phyloP scores from a whole-genome alignment of 495 filamentous ascomycete species.

The Aspergillus homomorphus region DNA sequence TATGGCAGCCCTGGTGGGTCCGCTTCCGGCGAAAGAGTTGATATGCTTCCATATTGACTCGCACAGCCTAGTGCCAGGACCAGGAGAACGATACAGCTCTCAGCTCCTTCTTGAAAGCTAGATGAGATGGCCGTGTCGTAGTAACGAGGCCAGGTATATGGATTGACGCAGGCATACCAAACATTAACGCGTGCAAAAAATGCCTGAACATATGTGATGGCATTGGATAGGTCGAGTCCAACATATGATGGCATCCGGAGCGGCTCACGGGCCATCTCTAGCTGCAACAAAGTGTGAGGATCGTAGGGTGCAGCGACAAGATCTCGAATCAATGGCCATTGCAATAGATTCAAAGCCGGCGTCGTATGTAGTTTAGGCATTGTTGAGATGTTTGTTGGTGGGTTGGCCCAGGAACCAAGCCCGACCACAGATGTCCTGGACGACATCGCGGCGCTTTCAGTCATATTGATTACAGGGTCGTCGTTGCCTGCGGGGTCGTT shows the following conservation, averaged over 20 bases:
- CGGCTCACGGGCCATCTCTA: slow-evolving; percentile 78
- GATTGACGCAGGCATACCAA: slow-evolving; percentile 84
- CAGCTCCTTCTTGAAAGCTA: slow-evolving; percentile 70
- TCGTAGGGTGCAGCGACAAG: slow-evolving; percentile 73
- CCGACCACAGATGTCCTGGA: slow-evolving; percentile 63
- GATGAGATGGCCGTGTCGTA: slow-evolving; percentile 68
- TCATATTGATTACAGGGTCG: slow-evolving; percentile 49
- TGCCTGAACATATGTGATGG: slow-evolving; percentile 67
- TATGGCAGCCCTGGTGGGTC: slow-evolving; percentile 76
- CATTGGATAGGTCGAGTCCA: slow-evolving; percentile 70
- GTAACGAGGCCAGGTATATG: slow-evolving; percentile 74
- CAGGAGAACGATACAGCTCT: slow-evolving; percentile 78
- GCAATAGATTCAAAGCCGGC: slow-evolving; percentile 70
- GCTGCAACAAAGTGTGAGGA: slow-evolving; percentile 71
- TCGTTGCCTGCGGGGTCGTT: slow-evolving; percentile 67
- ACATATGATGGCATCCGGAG: slow-evolving; percentile 55
- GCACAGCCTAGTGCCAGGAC: slow-evolving; percentile 76
- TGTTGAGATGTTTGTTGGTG: slow-evolving; percentile 69
- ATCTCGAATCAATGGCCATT: slow-evolving; percentile 77
- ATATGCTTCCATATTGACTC: slow-evolving; percentile 68
- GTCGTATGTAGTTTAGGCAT: slow-evolving; percentile 84
- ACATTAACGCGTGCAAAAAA: slow-evolving; percentile 79
- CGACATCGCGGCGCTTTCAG: slow-evolving; percentile 33
- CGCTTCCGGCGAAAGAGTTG: slow-evolving; percentile 62
- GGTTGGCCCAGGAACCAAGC: slow-evolving; percentile 68